Evolutionary conservation across 768 basidiomycete genomes (phyloP).

Genomic region (Collybia sp.): DNA sequence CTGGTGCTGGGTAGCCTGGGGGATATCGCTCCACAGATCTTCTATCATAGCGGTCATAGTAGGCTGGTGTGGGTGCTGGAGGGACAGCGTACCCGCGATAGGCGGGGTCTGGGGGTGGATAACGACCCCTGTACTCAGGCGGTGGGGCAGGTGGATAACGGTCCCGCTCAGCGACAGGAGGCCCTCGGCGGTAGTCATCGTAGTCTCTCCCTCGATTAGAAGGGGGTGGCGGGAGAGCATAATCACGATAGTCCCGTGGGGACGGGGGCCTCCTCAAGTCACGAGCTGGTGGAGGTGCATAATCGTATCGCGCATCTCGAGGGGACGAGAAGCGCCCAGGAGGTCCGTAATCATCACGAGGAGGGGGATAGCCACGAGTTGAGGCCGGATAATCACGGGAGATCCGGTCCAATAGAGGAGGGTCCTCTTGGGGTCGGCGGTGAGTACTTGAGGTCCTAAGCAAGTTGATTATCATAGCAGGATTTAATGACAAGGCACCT

Average conservation of each 20-base stretch:
- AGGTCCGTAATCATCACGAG: slow-evolving; percentile 53
- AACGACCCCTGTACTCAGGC: slow-evolving; percentile 52
- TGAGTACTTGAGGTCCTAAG: slow-evolving; percentile 18
- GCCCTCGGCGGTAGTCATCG: slow-evolving; percentile 63
- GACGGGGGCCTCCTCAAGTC: slow-evolving; percentile 62
- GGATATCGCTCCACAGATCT: slow-evolving; percentile 48
- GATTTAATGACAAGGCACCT: slow-evolving; percentile 23
- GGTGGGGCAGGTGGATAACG: slow-evolving; percentile 49
- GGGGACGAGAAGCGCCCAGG: slow-evolving; percentile 37
- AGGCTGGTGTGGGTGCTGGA: slow-evolving; percentile 38
- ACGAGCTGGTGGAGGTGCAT: slow-evolving; percentile 45
- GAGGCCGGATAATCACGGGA: slow-evolving; percentile 51
- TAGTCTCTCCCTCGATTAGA: slow-evolving; percentile 57
- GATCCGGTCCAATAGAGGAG: slow-evolving; percentile 54
- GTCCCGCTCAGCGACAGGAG: slow-evolving; percentile 38
- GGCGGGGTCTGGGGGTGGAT: slow-evolving; percentile 49
- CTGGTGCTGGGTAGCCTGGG: slow-evolving; percentile 38
- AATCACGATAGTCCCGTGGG: slow-evolving; percentile 66
- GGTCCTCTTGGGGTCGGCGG: slow-evolving; percentile 41
- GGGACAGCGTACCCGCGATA: slow-evolving; percentile 49
- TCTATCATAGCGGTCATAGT: slow-evolving; percentile 62
- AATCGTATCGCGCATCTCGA: slow-evolving; percentile 60
- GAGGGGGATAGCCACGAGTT: slow-evolving; percentile 32
- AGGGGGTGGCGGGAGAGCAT: slow-evolving; percentile 41
- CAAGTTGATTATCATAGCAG: not conserved